Evolutionary conservation across 768 basidiomycete genomes (phyloP), one percentile per base, ranked within the genome.

Genomic region (Tylopilus subfusipes): DNA sequence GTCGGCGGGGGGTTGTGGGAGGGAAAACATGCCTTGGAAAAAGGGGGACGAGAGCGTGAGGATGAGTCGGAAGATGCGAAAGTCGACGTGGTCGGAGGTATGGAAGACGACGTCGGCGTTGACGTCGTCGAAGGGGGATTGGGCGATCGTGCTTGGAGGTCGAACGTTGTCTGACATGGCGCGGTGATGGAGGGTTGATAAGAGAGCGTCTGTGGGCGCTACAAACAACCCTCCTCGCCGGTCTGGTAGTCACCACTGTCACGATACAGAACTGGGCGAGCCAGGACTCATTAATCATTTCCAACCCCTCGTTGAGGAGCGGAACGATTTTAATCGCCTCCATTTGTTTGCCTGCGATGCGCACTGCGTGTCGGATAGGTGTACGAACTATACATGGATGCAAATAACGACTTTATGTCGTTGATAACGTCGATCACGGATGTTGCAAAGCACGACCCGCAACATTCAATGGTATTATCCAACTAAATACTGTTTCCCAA

Each of bases 91-190:
- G 14, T 54, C 47, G 14, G 46, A 49, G 9, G 46, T 54, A 19
- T 27, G 53, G 46, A 54, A 40, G 53, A 54, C 13, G 46, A 48
- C 9, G 46, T 53, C 53, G 30, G 46, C 53, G n/a, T 48, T 29
- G 31, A 13, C n/a, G 14, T 48, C 46, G 31, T 53, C 46, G 9
- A 53, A 53, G 14, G 53, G 53, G 5, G 47, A 3, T 8, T 40
- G 31, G 11, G 53, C 53, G 14, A 36, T 36, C 34, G 34, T 36
- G 34, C 25, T 22, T 29, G 14, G 12, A 14, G 34, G 24, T 27
- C 33, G n/a, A 19, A 21, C 44, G 27, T 53, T 30, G 30, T 53
- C 42, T 4, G 31, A 16, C 51, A 52, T 52, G 29, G 30, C 8
- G 30, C 9, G 24, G 18, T 36, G 33, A 11, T 30, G n/a, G 44